Conservation (phyloP, 2,329 filamentous ascomycete genomes). For the Leptographium lundbergii region DNA sequence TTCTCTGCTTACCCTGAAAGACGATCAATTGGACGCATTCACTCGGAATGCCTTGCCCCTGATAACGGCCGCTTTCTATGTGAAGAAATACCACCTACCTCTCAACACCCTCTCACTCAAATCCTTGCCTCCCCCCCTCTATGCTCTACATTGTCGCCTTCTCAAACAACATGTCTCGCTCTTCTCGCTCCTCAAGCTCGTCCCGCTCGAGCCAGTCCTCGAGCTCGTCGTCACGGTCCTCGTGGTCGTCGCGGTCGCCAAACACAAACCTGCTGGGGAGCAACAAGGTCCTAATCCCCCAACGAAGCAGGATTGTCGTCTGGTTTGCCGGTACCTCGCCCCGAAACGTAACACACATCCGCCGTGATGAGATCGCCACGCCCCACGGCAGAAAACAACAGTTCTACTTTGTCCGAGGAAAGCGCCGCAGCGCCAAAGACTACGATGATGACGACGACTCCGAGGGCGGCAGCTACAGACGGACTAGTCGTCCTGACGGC, state of each 20-base stretch:
- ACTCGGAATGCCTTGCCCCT: background rate
- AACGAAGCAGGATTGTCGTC: background rate
- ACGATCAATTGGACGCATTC: background rate
- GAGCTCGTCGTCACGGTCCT: background rate
- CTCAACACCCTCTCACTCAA: too few species aligned
- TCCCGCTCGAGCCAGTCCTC: background rate
- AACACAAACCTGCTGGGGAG: background rate
- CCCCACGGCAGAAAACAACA: background rate
- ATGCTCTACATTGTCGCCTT: background rate
- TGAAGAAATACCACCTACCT: background rate
- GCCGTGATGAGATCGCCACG: slow-evolving; percentile 2
- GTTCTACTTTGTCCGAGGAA: background rate
- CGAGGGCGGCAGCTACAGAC: background rate
- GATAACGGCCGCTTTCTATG: background rate
- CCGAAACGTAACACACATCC: slow-evolving; percentile 4
- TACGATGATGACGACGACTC: background rate
- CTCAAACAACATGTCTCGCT: background rate
- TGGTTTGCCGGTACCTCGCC: slow-evolving; percentile 7
- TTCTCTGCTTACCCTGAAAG: background rate
- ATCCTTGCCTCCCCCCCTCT: background rate
- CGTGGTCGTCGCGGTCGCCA: background rate
- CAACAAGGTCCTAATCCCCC: background rate
- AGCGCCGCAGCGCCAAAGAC: background rate
- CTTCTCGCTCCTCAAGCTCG: background rate
- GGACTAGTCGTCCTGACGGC: background rate